Evolutionary conservation across 805 yeast species (phyloP).

Genomic region (Candida railenensis): DNA sequence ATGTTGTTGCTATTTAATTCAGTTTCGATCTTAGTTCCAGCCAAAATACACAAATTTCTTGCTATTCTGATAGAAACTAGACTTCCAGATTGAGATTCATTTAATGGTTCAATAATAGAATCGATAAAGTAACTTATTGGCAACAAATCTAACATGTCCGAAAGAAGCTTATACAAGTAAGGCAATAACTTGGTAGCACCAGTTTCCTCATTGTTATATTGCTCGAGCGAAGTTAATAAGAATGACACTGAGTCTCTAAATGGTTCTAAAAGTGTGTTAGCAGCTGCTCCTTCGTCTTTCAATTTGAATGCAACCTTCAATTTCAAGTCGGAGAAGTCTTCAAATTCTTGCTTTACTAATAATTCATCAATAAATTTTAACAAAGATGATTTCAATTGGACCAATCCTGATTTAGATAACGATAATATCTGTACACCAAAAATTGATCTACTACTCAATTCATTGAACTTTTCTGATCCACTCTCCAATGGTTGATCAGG

Average conservation of each 20-base stretch:
- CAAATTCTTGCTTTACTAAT: slow-evolving; percentile 12
- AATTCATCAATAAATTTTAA: slow-evolving; percentile 58
- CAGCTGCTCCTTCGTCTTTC: slow-evolving; percentile 25
- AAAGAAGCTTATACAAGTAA: slow-evolving; percentile 52
- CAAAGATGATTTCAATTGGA: slow-evolving; percentile 48
- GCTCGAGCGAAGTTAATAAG: slow-evolving; percentile 37
- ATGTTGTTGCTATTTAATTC: slow-evolving; percentile 51
- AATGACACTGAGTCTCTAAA: slow-evolving; percentile 35
- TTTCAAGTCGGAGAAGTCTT: slow-evolving; percentile 34
- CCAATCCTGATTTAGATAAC: slow-evolving; percentile 47
- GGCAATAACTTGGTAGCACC: slow-evolving; percentile 9
- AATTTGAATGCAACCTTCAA: slow-evolving; percentile 53
- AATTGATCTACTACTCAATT: slow-evolving; percentile 52
- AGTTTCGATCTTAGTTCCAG: slow-evolving; percentile 65
- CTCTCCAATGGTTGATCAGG: slow-evolving; percentile 44
- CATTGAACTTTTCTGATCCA: slow-evolving; percentile 32
- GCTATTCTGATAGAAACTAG: slow-evolving; percentile 51
- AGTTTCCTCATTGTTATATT: slow-evolving; percentile 14
- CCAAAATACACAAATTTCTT: slow-evolving; percentile 59
- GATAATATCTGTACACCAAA: slow-evolving; percentile 62
- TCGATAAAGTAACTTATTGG: slow-evolving; percentile 74
- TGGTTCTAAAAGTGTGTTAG: slow-evolving; percentile 27
- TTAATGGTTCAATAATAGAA: slow-evolving; percentile 49
- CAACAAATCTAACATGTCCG: slow-evolving; percentile 62
- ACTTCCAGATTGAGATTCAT: slow-evolving; percentile 26